Evolutionary conservation across 2,329 filamentous ascomycete species (phyloP).

Genomic region (Aureobasidium sp.): DNA sequence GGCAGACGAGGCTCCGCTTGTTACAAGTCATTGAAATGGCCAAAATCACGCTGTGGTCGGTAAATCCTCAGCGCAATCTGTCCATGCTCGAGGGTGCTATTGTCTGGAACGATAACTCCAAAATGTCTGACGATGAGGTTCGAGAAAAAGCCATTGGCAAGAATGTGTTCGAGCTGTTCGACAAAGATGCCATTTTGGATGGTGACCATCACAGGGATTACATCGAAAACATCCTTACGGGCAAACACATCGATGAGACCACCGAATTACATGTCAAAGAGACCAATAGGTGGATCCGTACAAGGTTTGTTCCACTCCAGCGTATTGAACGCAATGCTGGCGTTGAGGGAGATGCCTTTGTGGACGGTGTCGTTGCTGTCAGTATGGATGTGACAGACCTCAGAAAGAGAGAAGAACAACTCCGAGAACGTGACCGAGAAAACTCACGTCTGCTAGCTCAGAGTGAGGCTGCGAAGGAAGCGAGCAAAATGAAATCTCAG

Average conservation of each 20-base stretch:
- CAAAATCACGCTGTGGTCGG: conserved; percentile 67
- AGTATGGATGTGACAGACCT: conserved; percentile 73
- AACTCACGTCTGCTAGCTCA: conserved; percentile 66
- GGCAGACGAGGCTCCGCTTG: conserved; percentile 61
- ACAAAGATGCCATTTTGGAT: conserved; percentile 24
- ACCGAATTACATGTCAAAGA: conserved; percentile 54
- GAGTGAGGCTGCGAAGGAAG: conserved; percentile 71
- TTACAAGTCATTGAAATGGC: conserved; percentile 67
- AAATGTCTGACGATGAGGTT: background rate
- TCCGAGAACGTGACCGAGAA: conserved; percentile 56
- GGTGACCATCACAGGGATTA: conserved; percentile 45
- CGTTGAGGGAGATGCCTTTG: conserved; percentile 43
- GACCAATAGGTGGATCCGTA: conserved; percentile 61
- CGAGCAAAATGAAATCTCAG: conserved; percentile 70
- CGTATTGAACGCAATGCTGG: conserved; percentile 49
- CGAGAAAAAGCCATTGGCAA: conserved; percentile 20
- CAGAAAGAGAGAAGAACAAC: conserved; percentile 55
- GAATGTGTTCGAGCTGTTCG: conserved; percentile 59
- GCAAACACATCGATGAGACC: conserved; percentile 52
- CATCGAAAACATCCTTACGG: conserved; percentile 59
- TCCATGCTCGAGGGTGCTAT: conserved; percentile 64
- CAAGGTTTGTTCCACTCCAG: conserved; percentile 60
- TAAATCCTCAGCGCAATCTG: conserved; percentile 55
- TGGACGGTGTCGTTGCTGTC: conserved; percentile 71
- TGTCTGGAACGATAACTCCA: conserved; percentile 29